Evolutionary conservation across 805 yeast genomes (phyloP).

Genomic region (Lipomyces spencermartinsiae): DNA sequence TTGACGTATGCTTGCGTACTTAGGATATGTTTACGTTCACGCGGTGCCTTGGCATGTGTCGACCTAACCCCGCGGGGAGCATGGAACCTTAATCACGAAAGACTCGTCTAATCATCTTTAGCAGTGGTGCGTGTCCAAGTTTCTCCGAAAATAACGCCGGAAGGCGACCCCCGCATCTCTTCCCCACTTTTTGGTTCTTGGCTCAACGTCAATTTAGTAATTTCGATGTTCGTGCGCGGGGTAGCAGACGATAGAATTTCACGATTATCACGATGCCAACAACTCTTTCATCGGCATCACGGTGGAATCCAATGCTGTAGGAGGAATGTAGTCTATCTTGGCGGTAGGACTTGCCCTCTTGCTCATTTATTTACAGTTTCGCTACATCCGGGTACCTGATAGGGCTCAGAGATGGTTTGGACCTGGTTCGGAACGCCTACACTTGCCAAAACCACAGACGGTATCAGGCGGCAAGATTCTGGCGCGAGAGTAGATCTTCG

Average conservation of each 20-base stretch:
- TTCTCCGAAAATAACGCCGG: slow-evolving; percentile 5
- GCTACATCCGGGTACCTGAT: too few species aligned
- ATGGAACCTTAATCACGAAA: neutral
- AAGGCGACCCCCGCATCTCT: neutral
- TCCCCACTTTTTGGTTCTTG: neutral
- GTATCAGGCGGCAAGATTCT: slow-evolving; percentile 2
- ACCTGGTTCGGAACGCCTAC: too few species aligned
- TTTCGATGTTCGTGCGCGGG: neutral
- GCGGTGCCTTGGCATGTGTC: neutral
- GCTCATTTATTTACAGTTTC: too few species aligned
- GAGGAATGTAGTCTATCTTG: neutral
- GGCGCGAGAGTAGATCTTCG: neutral
- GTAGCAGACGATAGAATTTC: neutral
- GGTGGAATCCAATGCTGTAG: neutral
- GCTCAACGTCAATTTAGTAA: neutral
- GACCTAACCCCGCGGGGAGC: neutral
- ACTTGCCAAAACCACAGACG: neutral
- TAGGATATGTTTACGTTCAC: neutral
- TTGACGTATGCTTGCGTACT: neutral
- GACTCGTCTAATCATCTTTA: neutral
- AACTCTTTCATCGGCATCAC: neutral
- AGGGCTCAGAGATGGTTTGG: too few species aligned
- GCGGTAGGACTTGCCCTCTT: neutral
- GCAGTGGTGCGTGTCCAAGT: neutral
- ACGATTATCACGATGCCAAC: neutral